Evolutionary conservation across 2,329 filamentous ascomycete genomes (phyloP).

Genomic region (Ceratocystis papillata): DNA sequence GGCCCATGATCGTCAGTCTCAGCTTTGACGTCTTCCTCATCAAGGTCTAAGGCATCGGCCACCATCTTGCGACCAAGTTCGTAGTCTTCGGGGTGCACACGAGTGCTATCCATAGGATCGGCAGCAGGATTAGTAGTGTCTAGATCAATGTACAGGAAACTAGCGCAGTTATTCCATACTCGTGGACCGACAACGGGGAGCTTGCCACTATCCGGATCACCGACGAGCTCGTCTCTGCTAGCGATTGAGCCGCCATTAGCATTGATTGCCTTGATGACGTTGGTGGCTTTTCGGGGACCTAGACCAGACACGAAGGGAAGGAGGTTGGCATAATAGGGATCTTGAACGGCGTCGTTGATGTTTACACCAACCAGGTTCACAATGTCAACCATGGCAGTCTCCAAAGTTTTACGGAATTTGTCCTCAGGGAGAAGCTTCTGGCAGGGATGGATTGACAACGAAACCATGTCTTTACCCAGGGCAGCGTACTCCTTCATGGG

Average conservation of each 20-base stretch:
- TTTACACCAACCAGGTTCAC: slow-evolving; percentile 95
- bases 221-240: slow-evolving; percentile 77
- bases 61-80: slow-evolving; percentile 98
- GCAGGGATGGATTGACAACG: slow-evolving; percentile 77
- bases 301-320: slow-evolving; percentile 85
- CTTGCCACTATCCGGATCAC: slow-evolving; percentile 70
- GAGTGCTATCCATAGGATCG: slow-evolving; percentile 90
- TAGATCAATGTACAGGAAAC: slow-evolving; percentile 83
- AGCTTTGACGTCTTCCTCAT: slow-evolving; percentile 95
- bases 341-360: slow-evolving; percentile 78
- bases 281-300: slow-evolving; percentile 84
- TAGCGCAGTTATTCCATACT: slow-evolving; percentile 94
- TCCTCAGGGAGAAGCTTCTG: slow-evolving; percentile 83
- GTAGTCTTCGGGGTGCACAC: slow-evolving; percentile 96
- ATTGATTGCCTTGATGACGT: slow-evolving; percentile 63
- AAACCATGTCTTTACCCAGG: slow-evolving; percentile 75
- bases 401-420: slow-evolving; percentile 72
- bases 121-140: slow-evolving; percentile 70
- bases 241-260: slow-evolving; percentile 78
- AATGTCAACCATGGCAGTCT: slow-evolving; percentile 97
- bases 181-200: slow-evolving; percentile 72
- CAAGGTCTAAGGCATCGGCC: slow-evolving; percentile 86
- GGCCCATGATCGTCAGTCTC: slow-evolving; percentile 83
- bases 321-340: slow-evolving; percentile 73
- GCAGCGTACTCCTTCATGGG: slow-evolving; percentile 95